phyloP scores from a whole-genome alignment of 2,329 filamentous ascomycete species.

The Chaetomiaceae sp. region DNA sequence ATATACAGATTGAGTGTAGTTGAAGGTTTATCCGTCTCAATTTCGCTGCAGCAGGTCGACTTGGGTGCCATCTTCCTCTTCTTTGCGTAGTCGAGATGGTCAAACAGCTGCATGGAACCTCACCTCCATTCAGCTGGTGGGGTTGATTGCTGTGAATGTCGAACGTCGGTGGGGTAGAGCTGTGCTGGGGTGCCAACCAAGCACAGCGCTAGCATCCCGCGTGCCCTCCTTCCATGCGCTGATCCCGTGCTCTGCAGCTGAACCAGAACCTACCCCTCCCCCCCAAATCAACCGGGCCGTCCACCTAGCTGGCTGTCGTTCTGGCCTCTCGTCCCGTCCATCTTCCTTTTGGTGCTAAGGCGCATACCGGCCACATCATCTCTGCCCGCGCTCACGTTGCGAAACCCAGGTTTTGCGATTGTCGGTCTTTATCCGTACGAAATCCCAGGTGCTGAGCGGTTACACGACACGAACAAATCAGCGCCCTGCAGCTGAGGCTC shows the following conservation, averaged over 20 bases:
- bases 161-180: slow-evolving; percentile 2
- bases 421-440: neutral
- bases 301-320: neutral
- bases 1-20: too few relatives aligned
- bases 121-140: too few relatives aligned
- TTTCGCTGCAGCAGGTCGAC: too few relatives aligned
- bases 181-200: neutral
- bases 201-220: slow-evolving; percentile 3
- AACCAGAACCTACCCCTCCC: neutral
- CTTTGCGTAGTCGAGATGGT: too few relatives aligned
- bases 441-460: neutral
- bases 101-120: too few relatives aligned
- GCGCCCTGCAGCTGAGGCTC: slow-evolving; percentile 6
- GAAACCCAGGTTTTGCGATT: neutral
- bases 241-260: slow-evolving; percentile 11
- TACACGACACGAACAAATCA: slow-evolving; percentile 9
- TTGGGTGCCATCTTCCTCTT: too few relatives aligned
- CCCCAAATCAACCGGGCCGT: neutral
- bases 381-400: slow-evolving; percentile 1
- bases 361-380: neutral
- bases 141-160: neutral
- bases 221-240: slow-evolving; percentile 6
- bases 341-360: neutral
- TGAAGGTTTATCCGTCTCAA: too few relatives aligned
- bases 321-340: neutral